A percentile compares a stretch with the other conserved stretches of the same genome.
These are phyloP conservation scores for Cladosporium sp. DNA, from an alignment of 2,329 filamentous ascomycete species.

Conservation along the genomic window DNA sequence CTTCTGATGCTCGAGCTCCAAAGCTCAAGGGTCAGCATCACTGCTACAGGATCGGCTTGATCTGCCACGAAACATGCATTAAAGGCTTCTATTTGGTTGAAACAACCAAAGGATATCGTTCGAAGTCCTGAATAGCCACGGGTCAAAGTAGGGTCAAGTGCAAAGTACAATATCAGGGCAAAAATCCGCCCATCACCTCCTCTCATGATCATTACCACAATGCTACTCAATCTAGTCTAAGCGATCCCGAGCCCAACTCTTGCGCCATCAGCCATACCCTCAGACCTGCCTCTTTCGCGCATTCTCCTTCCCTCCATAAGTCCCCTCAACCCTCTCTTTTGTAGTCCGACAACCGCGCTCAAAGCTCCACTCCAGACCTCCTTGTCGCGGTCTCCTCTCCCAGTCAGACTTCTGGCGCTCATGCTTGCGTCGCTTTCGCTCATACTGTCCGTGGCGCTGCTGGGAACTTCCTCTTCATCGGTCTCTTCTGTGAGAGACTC, in stretches of 20 bases:
- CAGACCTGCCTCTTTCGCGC: conserved; percentile 64
- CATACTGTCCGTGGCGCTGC: conserved; percentile 39
- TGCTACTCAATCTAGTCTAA: conserved; percentile 18
- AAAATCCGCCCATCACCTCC: background rate
- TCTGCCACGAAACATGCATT: background rate
- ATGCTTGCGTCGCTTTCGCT: conserved; percentile 34
- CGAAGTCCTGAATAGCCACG: too few species aligned
- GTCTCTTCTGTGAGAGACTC: conserved; percentile 34
- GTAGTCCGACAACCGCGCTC: conserved; percentile 88
- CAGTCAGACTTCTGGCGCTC: conserved; percentile 40
- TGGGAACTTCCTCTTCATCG: conserved; percentile 37
- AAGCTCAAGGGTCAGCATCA: background rate
- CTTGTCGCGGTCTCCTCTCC: conserved; percentile 43
- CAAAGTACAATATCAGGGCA: background rate
- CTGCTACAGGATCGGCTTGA: background rate
- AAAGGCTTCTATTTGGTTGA: background rate
- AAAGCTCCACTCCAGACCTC: conserved; percentile 80
- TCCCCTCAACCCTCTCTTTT: conserved; percentile 88
- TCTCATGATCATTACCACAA: background rate
- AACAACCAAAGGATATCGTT: background rate
- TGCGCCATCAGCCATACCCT: conserved; percentile 33
- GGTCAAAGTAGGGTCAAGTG: too few species aligned
- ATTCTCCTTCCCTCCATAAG: conserved; percentile 92
- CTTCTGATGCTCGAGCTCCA: conserved; percentile 1
- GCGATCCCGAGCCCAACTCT: conserved; percentile 41